Conservation (phyloP, 345 rosid species). For the Eucalyptus polybractea region DNA sequence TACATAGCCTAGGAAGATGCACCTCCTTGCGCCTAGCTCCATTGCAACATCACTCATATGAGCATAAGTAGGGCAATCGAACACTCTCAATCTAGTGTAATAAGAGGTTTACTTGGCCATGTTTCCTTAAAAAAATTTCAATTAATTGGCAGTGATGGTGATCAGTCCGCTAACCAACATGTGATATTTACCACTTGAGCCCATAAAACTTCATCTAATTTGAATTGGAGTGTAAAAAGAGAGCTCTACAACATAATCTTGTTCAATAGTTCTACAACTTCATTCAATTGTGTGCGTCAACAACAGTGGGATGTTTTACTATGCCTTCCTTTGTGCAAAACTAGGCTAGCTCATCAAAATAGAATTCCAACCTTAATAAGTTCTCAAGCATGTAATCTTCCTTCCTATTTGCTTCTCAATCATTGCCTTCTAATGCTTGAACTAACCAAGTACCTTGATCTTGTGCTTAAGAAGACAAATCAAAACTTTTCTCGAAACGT, state of each 20-base stretch:
- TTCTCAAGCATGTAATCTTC: not conserved
- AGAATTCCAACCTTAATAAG: not conserved
- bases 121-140: too few species aligned
- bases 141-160: too few species aligned
- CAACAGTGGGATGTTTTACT: not conserved
- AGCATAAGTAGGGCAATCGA: too few species aligned
- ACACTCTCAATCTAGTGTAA: too few species aligned
- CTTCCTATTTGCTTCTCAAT: not conserved
- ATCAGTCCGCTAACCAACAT: too few species aligned
- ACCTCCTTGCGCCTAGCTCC: too few species aligned
- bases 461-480: not conserved
- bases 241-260: not conserved
- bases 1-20: not conserved
- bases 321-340: not conserved
- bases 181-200: not conserved
- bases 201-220: not conserved
- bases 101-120: too few species aligned
- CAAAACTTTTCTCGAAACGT: not conserved
- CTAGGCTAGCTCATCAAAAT: not conserved
- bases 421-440: not conserved
- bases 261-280: not conserved
- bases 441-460: not conserved
- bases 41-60: too few species aligned
- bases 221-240: not conserved
- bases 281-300: too few species aligned